These are phyloP conservation scores for Cotoneaster glaucophyllus DNA, from an alignment of 306 rosid species.

Conservation along the genomic window DNA sequence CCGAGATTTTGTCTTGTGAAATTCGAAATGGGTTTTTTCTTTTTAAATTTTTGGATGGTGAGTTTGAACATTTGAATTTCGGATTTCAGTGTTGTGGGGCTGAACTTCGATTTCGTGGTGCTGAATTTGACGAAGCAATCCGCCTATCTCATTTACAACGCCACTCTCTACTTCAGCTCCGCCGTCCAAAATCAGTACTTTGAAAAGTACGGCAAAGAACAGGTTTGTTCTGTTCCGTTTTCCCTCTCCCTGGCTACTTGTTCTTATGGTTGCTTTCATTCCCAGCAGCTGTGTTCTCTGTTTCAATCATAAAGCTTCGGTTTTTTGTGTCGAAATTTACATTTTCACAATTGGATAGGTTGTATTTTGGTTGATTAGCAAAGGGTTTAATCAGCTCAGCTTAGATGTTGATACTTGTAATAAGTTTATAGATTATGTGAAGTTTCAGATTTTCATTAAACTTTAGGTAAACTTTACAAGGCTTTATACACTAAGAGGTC, in stretches of 20 bases:
- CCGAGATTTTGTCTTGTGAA: background rate
- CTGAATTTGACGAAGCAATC: slow-evolving; percentile 74
- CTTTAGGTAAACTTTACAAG: no score
- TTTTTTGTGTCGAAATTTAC: background rate
- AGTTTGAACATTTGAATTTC: background rate
- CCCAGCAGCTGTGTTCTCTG: background rate
- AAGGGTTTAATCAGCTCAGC: background rate
- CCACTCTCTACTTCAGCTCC: slow-evolving; percentile 65
- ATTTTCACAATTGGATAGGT: background rate
- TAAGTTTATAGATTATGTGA: no score
- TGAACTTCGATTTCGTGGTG: slow-evolving; percentile 72
- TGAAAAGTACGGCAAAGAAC: slow-evolving; percentile 45
- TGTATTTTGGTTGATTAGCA: background rate
- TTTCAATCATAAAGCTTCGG: background rate
- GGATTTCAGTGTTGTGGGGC: slow-evolving; percentile 62
- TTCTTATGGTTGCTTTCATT: background rate
- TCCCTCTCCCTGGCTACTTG: background rate
- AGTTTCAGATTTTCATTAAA: no score
- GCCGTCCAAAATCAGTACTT: slow-evolving; percentile 56
- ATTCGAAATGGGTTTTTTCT: background rate
- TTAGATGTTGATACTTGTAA: background rate
- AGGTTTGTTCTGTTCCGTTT: slow-evolving; percentile 36
- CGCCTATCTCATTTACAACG: slow-evolving; percentile 65
- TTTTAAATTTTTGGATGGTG: background rate
- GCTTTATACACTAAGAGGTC: no score